phyloP scores from a whole-genome alignment of 805 yeast genomes.

The Starmerella sp. region DNA sequence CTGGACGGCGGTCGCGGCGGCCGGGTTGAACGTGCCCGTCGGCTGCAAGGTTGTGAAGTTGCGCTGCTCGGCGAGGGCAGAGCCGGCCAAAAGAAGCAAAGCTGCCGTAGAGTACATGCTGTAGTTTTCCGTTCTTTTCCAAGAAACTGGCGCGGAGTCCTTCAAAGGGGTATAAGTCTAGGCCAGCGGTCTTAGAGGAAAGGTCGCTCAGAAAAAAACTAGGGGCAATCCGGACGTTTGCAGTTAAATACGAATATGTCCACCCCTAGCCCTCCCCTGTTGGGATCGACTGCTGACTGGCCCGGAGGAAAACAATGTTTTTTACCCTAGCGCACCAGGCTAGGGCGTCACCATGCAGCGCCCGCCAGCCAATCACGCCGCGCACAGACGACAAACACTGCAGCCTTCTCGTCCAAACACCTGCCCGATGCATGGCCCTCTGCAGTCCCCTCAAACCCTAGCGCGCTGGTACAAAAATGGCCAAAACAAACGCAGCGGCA shows the following conservation, averaged over 20 bases:
- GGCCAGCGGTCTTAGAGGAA: conserved; percentile 1
- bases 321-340: neutral
- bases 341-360: neutral
- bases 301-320: conserved; percentile 4
- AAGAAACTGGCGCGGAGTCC: conserved; percentile 1
- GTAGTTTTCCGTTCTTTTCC: conserved; percentile 1
- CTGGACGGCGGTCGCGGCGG: conserved; percentile 26
- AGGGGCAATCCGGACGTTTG: neutral
- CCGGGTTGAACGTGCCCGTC: conserved; percentile 24
- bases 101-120: conserved; percentile 18
- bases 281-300: conserved; percentile 5
- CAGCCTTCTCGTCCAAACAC: neutral
- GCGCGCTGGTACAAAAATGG: neutral
- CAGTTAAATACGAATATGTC: neutral
- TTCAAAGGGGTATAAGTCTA: conserved; percentile 9
- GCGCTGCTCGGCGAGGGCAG: conserved; percentile 22
- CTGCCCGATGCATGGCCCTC: conserved; percentile 3
- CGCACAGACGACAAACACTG: neutral
- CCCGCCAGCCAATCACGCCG: neutral
- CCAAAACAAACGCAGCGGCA: conserved; percentile 3
- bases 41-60: conserved; percentile 24
- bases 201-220: neutral
- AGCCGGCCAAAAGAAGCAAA: conserved; percentile 19
- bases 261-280: neutral
- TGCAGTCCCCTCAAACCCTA: conserved; percentile 2